Evolutionary conservation across 352 stramenopile species (phyloP).

Genomic region (Hyaloperonospora arabidopsidis): DNA sequence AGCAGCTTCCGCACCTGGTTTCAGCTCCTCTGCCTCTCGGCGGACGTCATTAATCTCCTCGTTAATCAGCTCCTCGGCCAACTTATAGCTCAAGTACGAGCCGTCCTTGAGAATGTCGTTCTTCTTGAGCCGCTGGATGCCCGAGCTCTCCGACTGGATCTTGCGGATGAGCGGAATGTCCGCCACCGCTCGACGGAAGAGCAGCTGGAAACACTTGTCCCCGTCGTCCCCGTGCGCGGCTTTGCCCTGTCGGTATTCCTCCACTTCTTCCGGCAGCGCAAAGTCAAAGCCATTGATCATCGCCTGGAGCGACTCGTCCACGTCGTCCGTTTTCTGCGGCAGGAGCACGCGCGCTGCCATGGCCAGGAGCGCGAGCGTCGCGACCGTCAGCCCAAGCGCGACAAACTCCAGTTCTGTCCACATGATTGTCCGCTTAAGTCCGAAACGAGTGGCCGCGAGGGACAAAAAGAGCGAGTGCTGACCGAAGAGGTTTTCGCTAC

Average conservation of each 20-base stretch:
- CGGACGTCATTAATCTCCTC: conserved; percentile 83
- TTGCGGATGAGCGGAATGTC: conserved; percentile 84
- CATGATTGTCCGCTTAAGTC: conserved; percentile 21
- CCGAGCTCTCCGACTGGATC: conserved; percentile 78
- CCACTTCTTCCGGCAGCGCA: conserved; percentile 69
- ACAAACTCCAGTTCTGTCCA: conserved; percentile 71
- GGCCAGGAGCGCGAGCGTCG: conserved; percentile 50
- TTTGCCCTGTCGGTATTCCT: conserved; percentile 65
- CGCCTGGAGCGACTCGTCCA: conserved; percentile 71
- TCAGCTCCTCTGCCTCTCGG: conserved; percentile 70
- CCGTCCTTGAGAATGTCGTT: conserved; percentile 86
- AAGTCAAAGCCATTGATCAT: conserved; percentile 89
- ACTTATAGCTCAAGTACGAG: conserved; percentile 82
- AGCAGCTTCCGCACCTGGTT: conserved; percentile 43
- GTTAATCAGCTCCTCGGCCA: conserved; percentile 83
- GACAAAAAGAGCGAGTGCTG: conserved; percentile 18
- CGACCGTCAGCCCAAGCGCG: conserved; percentile 45
- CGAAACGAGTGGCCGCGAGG: background rate
- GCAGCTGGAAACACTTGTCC: conserved; percentile 69
- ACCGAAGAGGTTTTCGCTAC: conserved; percentile 25
- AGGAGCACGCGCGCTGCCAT: conserved; percentile 61
- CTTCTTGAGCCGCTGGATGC: conserved; percentile 80
- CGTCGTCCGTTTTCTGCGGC: conserved; percentile 60
- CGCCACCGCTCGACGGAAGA: conserved; percentile 76
- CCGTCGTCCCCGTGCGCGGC: conserved; percentile 54